Evolutionary conservation across 2,329 filamentous ascomycete genomes (phyloP).

Genomic region (Fusarium sp.): DNA sequence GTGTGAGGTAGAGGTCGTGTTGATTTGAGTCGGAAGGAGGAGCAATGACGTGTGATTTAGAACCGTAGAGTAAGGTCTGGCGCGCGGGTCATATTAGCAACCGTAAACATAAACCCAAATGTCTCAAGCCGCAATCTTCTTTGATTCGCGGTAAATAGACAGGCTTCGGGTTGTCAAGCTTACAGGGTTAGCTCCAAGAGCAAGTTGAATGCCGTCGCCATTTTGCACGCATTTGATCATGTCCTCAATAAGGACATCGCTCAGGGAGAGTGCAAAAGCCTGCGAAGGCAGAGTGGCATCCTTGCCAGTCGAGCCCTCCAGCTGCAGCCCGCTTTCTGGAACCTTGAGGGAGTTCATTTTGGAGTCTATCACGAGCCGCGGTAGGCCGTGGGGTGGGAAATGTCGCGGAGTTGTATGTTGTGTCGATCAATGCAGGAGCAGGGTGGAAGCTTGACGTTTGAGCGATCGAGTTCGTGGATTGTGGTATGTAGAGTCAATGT

Average conservation of each 20-base stretch:
- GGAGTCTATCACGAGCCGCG: constrained; percentile 47
- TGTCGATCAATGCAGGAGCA: constrained; percentile 44
- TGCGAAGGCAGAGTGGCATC: constrained; percentile 63
- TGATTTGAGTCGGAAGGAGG: constrained; percentile 60
- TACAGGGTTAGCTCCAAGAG: constrained; percentile 71
- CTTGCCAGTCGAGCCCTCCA: constrained; percentile 64
- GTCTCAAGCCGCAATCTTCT: neutral
- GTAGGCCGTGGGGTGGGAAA: constrained; percentile 48
- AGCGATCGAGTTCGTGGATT: constrained; percentile 24
- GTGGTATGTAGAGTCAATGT: neutral
- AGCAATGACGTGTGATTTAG: constrained; percentile 62
- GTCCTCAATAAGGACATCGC: constrained; percentile 69
- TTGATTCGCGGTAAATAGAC: neutral
- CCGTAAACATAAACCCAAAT: constrained; percentile 10
- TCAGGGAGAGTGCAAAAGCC: constrained; percentile 70
- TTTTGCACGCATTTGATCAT: constrained; percentile 72
- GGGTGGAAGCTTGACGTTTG: constrained; percentile 26
- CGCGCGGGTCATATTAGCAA: constrained; percentile 34
- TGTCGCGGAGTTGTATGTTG: constrained; percentile 45
- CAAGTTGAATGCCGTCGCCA: constrained; percentile 69
- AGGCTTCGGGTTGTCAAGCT: constrained; percentile 51
- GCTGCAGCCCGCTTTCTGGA: constrained; percentile 68
- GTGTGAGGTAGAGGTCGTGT: constrained; percentile 69
- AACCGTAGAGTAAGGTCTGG: constrained; percentile 68
- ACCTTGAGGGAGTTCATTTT: constrained; percentile 68